Conservation (phyloP, 2,329 filamentous ascomycete species). For the Xylariaceae sp. region DNA sequence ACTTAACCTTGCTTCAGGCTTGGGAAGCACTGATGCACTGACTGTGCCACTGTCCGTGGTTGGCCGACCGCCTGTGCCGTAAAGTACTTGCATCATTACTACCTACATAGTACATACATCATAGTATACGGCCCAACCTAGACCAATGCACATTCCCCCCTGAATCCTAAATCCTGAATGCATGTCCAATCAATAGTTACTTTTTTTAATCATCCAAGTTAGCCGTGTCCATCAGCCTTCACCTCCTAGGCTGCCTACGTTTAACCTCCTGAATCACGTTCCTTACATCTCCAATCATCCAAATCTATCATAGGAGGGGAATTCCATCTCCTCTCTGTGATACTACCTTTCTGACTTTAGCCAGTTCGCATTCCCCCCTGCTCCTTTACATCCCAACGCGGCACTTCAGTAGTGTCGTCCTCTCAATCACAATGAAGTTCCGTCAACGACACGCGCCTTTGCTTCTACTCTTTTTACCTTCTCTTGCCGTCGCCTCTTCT, state of each 20-base stretch:
- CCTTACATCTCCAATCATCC: slow-evolving; percentile 11
- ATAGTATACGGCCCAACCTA: too few species aligned
- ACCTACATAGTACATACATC: background rate
- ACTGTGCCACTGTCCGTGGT: too few species aligned
- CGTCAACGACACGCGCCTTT: slow-evolving; percentile 37
- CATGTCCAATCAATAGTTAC: slow-evolving; percentile 2
- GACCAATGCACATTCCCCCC: too few species aligned
- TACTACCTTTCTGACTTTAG: background rate
- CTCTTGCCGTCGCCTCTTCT: slow-evolving; percentile 36
- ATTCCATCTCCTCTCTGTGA: background rate
- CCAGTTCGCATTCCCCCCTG: slow-evolving; percentile 8
- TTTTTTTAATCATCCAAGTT: slow-evolving; percentile 6
- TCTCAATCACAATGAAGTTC: slow-evolving; percentile 38
- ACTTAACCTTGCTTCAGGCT: too few species aligned
- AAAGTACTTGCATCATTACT: too few species aligned
- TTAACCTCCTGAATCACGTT: slow-evolving; percentile 3
- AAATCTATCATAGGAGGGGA: background rate
- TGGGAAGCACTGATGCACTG: too few species aligned
- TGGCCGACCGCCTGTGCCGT: too few species aligned
- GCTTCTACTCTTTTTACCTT: slow-evolving; percentile 40
- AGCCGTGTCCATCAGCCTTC: slow-evolving; percentile 1
- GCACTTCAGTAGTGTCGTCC: background rate
- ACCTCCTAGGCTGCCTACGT: background rate
- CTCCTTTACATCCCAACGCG: slow-evolving; percentile 1
- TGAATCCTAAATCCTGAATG: too few species aligned